These are phyloP conservation scores for Colletotrichum tofieldiae DNA, from an alignment of 2,329 filamentous ascomycete genomes.

Conservation along the genomic window DNA sequence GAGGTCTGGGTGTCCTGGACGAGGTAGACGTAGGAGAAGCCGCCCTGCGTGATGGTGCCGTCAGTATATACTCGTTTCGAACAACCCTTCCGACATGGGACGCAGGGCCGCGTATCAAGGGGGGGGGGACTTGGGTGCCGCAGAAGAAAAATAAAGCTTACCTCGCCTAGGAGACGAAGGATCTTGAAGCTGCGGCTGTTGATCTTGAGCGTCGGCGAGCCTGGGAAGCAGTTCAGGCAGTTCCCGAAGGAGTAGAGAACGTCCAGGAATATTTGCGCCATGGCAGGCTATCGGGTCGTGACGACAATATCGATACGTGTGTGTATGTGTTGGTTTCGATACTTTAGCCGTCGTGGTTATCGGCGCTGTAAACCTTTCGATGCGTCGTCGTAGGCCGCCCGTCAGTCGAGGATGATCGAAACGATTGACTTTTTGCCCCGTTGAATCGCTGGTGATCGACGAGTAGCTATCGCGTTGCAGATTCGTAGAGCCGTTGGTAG, in stretches of 20 bases:
- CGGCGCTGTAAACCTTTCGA: background rate
- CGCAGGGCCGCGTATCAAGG: background rate
- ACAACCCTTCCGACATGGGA: background rate
- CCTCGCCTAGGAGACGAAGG: slow-evolving; percentile 91
- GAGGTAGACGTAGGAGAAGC: slow-evolving; percentile 99
- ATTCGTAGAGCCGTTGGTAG: background rate
- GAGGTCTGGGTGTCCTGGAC: slow-evolving; percentile 91
- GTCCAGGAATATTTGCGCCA: slow-evolving; percentile 90
- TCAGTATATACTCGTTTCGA: background rate
- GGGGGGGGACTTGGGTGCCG: background rate
- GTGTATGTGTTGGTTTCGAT: background rate
- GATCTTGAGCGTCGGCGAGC: slow-evolving; percentile 94
- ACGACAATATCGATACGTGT: background rate
- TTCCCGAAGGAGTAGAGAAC: slow-evolving; percentile 92
- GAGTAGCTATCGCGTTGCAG: background rate
- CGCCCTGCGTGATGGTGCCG: slow-evolving; percentile 72
- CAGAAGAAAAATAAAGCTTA: slow-evolving; percentile 56
- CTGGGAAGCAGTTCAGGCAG: slow-evolving; percentile 97
- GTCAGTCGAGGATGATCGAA: background rate
- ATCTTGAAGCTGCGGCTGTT: slow-evolving; percentile 97
- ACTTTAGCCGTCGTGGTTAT: slow-evolving; percentile 4
- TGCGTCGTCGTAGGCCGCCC: background rate
- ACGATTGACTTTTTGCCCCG: background rate
- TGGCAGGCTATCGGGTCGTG: slow-evolving; percentile 53
- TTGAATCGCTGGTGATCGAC: background rate